Evolutionary conservation across 2,329 filamentous ascomycete genomes (phyloP), one percentile per base, ranked within the genome.

Genomic region (Shiraia sp.): DNA sequence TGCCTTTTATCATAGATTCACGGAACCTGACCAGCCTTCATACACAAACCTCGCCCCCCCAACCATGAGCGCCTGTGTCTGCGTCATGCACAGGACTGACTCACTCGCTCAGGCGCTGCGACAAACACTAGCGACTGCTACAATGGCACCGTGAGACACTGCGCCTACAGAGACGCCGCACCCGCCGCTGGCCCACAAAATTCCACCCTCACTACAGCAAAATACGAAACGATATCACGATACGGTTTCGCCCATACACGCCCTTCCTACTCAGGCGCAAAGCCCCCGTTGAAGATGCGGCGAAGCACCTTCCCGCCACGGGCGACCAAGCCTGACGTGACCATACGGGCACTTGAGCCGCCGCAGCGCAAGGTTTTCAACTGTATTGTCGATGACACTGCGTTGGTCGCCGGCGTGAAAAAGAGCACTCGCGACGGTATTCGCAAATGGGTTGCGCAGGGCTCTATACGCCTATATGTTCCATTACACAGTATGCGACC

Each of bases 381-480:
- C 66, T 78, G 75, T 60, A 77, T 78, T 50, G 73, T 77, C 51
- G 75, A 78, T 56, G 75, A 78, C 51, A 75, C 72, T 14, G 75
- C 75, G 23, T 57, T 78, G 49, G 69, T 77, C 41, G 74, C 74
- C 28, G 75, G 75, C 43, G 73, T 75, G 34, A 77, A 76, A 68
- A 74, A 71, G 58, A 75, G 72, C 61, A 77, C 75, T 40, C 67
- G 75, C 49, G 75, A 78, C 54, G 75, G 75, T 37, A 75, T 78
- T 48, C 67, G 73, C 59, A 76, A 77, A 60, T 78, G 75, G 75
- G 68, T 77, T 27, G 68, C 70, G 44, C 72, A 73, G 47, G 74
- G 72, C 44, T 70, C 75, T 50, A 75, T 78, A 34, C 68, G 73
- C 50, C 69, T 78, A 28, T 78, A 75, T 52, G 74, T 78, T 27